These are phyloP conservation scores for Pythium oligandrum DNA, from an alignment of 352 stramenopile genomes.

Conservation along the genomic window DNA sequence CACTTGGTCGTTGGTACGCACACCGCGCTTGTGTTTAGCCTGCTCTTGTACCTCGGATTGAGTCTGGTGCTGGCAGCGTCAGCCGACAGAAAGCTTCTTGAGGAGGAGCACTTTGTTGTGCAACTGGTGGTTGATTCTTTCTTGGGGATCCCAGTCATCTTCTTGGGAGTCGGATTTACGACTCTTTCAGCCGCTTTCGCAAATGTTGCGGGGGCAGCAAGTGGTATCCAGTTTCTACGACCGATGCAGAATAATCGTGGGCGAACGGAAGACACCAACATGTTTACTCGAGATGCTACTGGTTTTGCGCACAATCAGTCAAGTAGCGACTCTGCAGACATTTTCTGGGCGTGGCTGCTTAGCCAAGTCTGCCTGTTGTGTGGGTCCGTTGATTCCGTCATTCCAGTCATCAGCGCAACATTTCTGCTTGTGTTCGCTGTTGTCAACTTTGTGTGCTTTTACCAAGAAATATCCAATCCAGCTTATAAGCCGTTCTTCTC, in stretches of 20 bases:
- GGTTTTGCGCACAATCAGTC: no score
- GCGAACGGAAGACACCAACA: no score
- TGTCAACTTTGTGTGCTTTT: constrained; percentile 55
- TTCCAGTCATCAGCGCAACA: constrained; percentile 33
- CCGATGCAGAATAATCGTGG: neutral
- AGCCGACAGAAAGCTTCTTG: constrained; percentile 26
- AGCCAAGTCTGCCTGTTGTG: constrained; percentile 29
- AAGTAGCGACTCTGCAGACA: neutral
- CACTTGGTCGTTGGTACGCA: constrained; percentile 42
- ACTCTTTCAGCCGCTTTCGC: constrained; percentile 44
- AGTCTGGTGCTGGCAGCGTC: constrained; percentile 25
- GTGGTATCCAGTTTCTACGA: constrained; percentile 3
- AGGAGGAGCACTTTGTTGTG: constrained; percentile 29
- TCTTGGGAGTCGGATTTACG: constrained; percentile 33
- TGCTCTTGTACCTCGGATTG: constrained; percentile 27
- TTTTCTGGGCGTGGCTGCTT: constrained; percentile 26
- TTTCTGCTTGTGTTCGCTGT: constrained; percentile 45
- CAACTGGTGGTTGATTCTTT: constrained; percentile 39
- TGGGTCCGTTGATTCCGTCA: constrained; percentile 34
- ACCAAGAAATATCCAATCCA: constrained; percentile 37
- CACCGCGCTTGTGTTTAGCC: constrained; percentile 34
- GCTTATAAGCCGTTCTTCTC: constrained; percentile 33
- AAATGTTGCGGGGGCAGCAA: constrained; percentile 31
- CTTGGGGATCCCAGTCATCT: constrained; percentile 37
- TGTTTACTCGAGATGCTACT: no score